A percentile compares a stretch with the other conserved stretches of the same genome.
Conservation (phyloP, 345 rosid species). For the Hibiscus syriacus region DNA sequence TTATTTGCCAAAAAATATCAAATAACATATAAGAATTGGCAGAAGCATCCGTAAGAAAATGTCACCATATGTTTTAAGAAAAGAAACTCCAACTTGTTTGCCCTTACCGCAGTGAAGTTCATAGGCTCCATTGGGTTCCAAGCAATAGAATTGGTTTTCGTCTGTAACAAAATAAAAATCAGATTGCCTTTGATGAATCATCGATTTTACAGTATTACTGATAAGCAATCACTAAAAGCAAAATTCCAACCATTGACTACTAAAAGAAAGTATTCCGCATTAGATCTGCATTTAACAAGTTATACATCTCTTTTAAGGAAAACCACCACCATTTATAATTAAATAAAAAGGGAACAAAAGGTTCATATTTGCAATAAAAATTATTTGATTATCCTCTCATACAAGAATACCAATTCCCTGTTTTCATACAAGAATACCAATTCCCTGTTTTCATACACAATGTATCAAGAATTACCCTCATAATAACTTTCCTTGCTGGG, state of each 20-base stretch:
- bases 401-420: neutral
- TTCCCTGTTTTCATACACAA: too few species aligned
- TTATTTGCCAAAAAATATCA: neutral
- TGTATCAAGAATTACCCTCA: conserved; percentile 49
- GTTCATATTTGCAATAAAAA: neutral
- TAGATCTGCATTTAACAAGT: neutral
- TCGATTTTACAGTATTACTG: neutral
- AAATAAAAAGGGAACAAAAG: neutral
- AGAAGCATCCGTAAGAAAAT: neutral
- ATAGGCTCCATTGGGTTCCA: conserved; percentile 99
- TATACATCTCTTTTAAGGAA: neutral
- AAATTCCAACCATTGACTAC: neutral
- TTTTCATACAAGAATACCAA: neutral
- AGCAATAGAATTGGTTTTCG: conserved; percentile 78
- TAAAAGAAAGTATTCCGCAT: neutral
- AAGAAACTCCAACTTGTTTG: neutral
- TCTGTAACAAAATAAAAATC: conserved; percentile 38
- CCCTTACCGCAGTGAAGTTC: conserved; percentile 93
- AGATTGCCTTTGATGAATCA: neutral
- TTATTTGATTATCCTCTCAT: neutral
- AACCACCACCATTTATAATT: neutral
- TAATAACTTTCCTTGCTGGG: conserved; percentile 69
- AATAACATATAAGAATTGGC: neutral
- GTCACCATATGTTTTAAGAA: neutral
- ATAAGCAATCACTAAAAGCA: neutral